Conservation (phyloP, 257 asterid genomes). For the Solanum gracilifrons region DNA sequence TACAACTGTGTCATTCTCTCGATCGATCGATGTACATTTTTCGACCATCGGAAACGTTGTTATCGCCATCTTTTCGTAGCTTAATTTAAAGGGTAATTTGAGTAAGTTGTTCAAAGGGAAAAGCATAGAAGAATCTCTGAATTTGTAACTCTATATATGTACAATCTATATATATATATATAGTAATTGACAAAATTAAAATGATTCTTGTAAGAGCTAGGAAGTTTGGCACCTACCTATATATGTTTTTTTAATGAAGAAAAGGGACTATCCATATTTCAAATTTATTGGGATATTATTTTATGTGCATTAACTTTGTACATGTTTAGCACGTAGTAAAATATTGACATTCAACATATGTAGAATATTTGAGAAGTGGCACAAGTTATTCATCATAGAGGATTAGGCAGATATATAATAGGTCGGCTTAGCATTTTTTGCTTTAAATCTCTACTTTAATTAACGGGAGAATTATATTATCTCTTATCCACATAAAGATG, state of each 20-base stretch:
- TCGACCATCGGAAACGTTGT: neutral
- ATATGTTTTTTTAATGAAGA: neutral
- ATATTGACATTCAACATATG: neutral
- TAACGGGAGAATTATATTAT: neutral
- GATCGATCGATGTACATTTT: conserved; percentile 6
- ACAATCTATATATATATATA: neutral
- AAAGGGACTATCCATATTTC: neutral
- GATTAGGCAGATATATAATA: neutral
- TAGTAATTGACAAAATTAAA: neutral
- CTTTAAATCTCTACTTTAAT: no score
- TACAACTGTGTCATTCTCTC: conserved; percentile 6
- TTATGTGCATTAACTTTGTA: neutral
- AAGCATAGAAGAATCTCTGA: neutral
- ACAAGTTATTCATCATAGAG: neutral
- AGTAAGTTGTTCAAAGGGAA: neutral
- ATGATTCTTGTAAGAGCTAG: neutral
- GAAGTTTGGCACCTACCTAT: neutral
- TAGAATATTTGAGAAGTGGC: neutral
- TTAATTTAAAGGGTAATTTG: neutral
- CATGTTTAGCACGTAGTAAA: neutral
- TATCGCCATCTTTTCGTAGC: neutral
- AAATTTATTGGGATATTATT: neutral
- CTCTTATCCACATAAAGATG: neutral
- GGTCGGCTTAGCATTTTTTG: conserved; percentile 25
- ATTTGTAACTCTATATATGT: neutral